A percentile compares a stretch with the other conserved stretches of the same genome.
phyloP scores from a whole-genome alignment of 768 basidiomycete species.

The Amanita pallidorosea region DNA sequence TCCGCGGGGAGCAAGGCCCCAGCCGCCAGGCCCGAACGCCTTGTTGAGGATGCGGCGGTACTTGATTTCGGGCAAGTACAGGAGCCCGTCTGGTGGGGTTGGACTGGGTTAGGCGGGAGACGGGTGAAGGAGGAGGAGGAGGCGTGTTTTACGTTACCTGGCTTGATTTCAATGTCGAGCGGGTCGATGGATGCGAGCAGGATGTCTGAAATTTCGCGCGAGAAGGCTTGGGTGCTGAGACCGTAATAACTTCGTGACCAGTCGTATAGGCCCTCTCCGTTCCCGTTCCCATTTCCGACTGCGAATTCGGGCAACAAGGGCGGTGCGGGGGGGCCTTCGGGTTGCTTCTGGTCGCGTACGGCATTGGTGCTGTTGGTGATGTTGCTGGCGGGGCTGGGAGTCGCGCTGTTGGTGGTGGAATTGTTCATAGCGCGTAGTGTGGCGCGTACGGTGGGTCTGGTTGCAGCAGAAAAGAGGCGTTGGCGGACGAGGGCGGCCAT shows the following conservation, averaged over 20 bases:
- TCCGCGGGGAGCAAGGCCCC: constrained; percentile 91
- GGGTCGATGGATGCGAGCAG: constrained; percentile 69
- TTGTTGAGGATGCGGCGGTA: constrained; percentile 86
- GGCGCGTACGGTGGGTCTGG: neutral
- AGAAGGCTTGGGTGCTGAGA: constrained; percentile 65
- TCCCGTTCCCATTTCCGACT: neutral
- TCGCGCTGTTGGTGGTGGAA: neutral
- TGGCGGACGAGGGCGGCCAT: neutral
- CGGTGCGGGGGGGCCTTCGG: neutral
- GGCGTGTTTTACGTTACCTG: constrained; percentile 47
- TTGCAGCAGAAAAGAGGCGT: neutral
- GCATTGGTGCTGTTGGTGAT: constrained; percentile 3
- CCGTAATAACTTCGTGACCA: constrained; percentile 89
- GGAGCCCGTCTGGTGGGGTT: constrained; percentile 66
- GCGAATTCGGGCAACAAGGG: constrained; percentile 5
- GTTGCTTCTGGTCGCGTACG: neutral
- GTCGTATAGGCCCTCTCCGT: constrained; percentile 37
- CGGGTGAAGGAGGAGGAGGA: too few species aligned
- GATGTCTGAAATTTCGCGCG: constrained; percentile 60
- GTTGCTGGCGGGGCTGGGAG: neutral
- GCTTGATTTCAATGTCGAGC: constrained; percentile 85
- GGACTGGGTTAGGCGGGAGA: too few species aligned
- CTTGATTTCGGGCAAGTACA: constrained; percentile 96
- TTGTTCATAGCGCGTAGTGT: neutral
- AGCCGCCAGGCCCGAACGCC: constrained; percentile 93